These are phyloP conservation scores for Gliomastix tumulicola DNA, from an alignment of 2,329 filamentous ascomycete genomes.

Conservation along the genomic window DNA sequence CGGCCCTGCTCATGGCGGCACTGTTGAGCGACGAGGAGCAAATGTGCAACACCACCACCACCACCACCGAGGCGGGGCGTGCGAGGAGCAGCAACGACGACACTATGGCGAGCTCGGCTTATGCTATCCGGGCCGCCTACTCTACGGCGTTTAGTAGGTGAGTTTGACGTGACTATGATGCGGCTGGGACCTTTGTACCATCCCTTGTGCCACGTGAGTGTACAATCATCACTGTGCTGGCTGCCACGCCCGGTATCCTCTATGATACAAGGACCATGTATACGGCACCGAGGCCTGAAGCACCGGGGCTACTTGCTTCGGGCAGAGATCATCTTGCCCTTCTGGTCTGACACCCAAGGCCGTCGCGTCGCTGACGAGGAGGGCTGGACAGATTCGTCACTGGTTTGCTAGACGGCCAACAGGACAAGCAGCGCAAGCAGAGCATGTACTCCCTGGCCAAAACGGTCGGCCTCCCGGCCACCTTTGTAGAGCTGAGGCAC, in stretches of 20 bases:
- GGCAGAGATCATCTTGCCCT: too few species aligned
- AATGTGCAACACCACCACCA: background rate
- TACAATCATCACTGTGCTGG: too few species aligned
- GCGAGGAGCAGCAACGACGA: slow-evolving; percentile 13
- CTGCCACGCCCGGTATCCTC: too few species aligned
- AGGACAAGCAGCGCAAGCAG: slow-evolving; percentile 58
- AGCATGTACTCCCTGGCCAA: slow-evolving; percentile 69
- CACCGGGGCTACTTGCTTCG: too few species aligned
- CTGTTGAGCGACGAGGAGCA: slow-evolving; percentile 52
- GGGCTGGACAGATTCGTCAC: slow-evolving; percentile 63
- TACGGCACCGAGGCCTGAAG: too few species aligned
- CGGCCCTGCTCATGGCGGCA: slow-evolving; percentile 64
- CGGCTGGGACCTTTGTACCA: too few species aligned
- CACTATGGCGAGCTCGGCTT: slow-evolving; percentile 36
- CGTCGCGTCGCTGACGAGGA: slow-evolving; percentile 1
- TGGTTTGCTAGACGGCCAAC: slow-evolving; percentile 68
- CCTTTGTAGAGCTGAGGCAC: slow-evolving; percentile 84
- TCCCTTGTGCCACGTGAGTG: too few species aligned
- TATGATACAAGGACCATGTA: too few species aligned
- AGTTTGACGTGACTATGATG: slow-evolving; percentile 22
- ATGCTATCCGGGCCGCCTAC: slow-evolving; percentile 63
- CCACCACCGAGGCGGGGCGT: too few species aligned
- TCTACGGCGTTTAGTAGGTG: slow-evolving; percentile 69
- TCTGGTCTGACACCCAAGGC: too few species aligned
- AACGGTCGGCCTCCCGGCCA: slow-evolving; percentile 61